Conservation (phyloP, 345 rosid species). For the Camelina sativa region DNA sequence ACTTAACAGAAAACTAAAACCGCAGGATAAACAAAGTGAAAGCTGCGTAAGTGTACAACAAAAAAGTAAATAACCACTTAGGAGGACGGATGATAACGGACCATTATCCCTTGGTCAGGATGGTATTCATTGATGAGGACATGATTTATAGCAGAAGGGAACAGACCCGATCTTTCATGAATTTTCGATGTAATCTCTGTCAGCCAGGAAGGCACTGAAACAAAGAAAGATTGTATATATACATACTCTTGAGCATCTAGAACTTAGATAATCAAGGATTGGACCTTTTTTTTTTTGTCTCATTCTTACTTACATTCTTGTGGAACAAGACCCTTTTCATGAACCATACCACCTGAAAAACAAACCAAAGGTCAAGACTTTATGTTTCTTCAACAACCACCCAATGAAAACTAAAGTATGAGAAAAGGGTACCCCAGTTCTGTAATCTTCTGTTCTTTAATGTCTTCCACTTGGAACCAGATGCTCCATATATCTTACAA, state of each 20-base stretch:
- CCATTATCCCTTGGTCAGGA: conserved; percentile 92
- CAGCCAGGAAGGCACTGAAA: conserved; percentile 82
- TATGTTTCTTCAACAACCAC: background rate
- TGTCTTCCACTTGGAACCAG: conserved; percentile 80
- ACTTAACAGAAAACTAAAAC: conserved; percentile 4
- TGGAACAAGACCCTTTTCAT: conserved; percentile 91
- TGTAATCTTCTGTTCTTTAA: conserved; percentile 89
- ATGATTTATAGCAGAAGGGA: conserved; percentile 78
- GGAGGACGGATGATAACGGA: conserved; percentile 31
- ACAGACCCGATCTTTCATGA: conserved; percentile 64
- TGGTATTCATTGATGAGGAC: conserved; percentile 91
- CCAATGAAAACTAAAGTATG: background rate
- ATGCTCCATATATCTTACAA: conserved; percentile 67
- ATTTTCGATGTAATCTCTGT: conserved; percentile 64
- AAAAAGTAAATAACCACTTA: background rate
- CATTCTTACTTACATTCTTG: conserved; percentile 71
- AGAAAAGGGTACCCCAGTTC: conserved; percentile 67
- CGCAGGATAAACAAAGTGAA: background rate
- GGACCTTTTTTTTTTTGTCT: background rate
- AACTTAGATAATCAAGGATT: background rate
- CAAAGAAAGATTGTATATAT: conserved; percentile 11
- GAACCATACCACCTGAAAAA: conserved; percentile 86
- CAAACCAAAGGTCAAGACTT: conserved; percentile 17
- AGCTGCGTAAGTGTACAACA: background rate
- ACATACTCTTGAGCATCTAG: background rate